Evolutionary conservation across 805 yeast genomes (phyloP).

Genomic region (Hanseniaspora clermontiae): DNA sequence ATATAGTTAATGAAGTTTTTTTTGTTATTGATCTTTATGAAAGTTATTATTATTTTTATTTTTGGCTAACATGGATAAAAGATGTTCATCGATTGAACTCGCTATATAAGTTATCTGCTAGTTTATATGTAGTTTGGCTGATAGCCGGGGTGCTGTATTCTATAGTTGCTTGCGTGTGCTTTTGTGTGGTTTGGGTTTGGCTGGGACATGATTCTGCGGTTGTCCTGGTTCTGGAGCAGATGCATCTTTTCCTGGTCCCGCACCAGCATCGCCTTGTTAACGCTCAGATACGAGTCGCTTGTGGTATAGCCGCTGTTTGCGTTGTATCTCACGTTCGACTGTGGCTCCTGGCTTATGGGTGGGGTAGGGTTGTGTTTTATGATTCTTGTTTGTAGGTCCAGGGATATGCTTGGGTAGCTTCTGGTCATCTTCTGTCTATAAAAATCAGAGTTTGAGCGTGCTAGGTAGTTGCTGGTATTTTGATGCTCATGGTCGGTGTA

Average conservation of each 20-base stretch:
- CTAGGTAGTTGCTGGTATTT: background rate
- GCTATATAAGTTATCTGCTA: no score
- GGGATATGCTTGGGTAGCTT: background rate
- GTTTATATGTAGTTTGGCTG: constrained; percentile 3
- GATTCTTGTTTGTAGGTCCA: background rate
- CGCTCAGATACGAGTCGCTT: constrained; percentile 9
- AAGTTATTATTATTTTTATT: background rate
- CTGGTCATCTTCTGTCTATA: constrained; percentile 1
- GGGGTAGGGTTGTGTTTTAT: constrained; percentile 9
- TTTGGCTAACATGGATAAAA: no score
- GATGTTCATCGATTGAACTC: no score
- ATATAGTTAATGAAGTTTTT: constrained; percentile 32
- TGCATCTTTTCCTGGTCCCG: constrained; percentile 1
- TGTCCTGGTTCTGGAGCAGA: background rate
- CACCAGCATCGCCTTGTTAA: background rate
- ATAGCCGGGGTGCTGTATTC: constrained; percentile 10
- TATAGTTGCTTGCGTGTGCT: background rate
- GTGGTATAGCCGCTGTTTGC: background rate
- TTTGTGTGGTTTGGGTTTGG: background rate
- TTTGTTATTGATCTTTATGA: constrained; percentile 11
- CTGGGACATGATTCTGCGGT: background rate
- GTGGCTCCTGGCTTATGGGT: background rate
- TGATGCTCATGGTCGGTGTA: background rate
- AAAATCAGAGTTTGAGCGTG: background rate
- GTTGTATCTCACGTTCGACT: background rate